Evolutionary conservation across 192 early-diverging fungal genomes (phyloP).

Genomic region (Backusella tuberculispora): DNA sequence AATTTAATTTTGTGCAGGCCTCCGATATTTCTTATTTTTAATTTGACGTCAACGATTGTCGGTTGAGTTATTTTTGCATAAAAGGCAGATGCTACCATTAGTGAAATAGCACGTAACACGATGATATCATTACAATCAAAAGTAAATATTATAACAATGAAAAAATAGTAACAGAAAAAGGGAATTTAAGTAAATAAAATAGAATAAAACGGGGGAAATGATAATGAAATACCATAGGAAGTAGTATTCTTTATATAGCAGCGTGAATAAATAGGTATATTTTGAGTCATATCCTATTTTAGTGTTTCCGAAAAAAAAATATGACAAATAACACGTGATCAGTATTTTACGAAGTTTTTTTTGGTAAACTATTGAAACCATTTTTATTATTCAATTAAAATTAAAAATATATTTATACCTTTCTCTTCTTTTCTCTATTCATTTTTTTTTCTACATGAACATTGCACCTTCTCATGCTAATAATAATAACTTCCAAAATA

Average conservation of each 20-base stretch:
- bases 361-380: background rate
- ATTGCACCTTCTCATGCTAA: conserved; percentile 8
- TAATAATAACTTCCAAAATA: background rate
- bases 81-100: background rate
- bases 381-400: background rate
- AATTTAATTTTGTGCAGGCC: no score
- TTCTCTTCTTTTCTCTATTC: background rate
- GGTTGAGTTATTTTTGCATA: conserved; percentile 3
- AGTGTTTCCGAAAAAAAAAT: conserved; percentile 8
- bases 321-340: conserved; percentile 13
- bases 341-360: background rate
- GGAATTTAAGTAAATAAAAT: background rate
- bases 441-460: background rate
- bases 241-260: background rate
- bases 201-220: background rate
- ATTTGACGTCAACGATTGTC: background rate
- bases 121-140: background rate
- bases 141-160: background rate
- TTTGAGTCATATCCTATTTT: background rate
- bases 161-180: background rate
- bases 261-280: background rate
- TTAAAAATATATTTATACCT: conserved; percentile 1
- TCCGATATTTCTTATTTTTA: background rate
- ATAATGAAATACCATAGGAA: background rate
- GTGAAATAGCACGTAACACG: background rate